Percentiles rank a stretch among this genome's conserved stretches.
phyloP scores from a whole-genome alignment of 2,329 filamentous ascomycete genomes.

The Ophiostoma sp. region DNA sequence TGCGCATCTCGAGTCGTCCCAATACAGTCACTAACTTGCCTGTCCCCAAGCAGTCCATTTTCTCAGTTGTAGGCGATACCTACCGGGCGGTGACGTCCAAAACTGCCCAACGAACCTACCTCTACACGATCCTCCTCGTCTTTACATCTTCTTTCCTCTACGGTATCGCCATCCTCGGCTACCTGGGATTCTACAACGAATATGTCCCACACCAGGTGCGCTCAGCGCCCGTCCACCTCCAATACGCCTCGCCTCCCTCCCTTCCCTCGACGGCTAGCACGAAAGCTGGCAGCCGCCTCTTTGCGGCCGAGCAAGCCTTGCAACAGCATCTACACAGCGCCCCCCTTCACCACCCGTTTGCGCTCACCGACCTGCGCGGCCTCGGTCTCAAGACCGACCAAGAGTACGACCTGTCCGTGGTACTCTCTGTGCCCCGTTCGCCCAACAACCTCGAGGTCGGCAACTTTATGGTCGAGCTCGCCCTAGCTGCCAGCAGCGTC shows the following conservation, averaged over 20 bases:
- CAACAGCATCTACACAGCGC: constrained; percentile 7
- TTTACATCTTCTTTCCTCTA: constrained; percentile 48
- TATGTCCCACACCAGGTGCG: constrained; percentile 58
- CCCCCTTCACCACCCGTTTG: constrained; percentile 53
- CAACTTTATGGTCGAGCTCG: constrained; percentile 92
- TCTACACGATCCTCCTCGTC: constrained; percentile 50
- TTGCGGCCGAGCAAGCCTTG: constrained; percentile 10
- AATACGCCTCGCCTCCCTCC: constrained; percentile 51
- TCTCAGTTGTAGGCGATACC: constrained; percentile 24
- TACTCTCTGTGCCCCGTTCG: constrained; percentile 75
- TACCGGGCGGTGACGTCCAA: constrained; percentile 50
- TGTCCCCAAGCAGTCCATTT: background rate
- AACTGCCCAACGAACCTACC: constrained; percentile 50
- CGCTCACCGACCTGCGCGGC: constrained; percentile 47
- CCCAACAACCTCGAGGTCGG: constrained; percentile 72
- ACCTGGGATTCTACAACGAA: constrained; percentile 56
- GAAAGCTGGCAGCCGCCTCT: background rate
- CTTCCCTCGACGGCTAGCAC: background rate
- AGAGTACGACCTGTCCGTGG: constrained; percentile 79
- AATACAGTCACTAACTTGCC: background rate
- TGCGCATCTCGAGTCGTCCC: background rate
- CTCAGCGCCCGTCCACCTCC: constrained; percentile 54
- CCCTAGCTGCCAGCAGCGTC: constrained; percentile 53
- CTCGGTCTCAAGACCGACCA: constrained; percentile 67
- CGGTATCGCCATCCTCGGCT: constrained; percentile 50